Evolutionary conservation across 164 flowering plant species (phyloP), one percentile per base, ranked within the genome.

Genomic region (Platanus orientalis): DNA sequence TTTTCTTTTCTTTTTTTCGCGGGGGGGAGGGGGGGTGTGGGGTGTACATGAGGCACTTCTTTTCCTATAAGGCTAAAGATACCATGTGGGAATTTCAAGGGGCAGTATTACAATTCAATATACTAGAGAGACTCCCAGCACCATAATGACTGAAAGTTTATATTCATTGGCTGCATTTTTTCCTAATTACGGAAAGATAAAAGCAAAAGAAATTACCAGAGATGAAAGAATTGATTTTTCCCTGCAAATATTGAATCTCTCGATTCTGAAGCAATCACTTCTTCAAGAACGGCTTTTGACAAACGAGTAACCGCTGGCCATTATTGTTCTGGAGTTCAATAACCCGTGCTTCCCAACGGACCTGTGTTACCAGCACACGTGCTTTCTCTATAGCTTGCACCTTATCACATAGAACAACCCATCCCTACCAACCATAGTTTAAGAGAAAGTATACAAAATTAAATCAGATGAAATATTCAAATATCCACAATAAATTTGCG

Each of bases 301-400:
- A 90, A 76, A 94, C 94, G 55, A 94, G 97, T 48, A 90, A 76
- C 48, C 92, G 78, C 64, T 83, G 94, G 71, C 89, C 92, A 64
- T 89, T 90, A 61, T 92, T 92, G 58, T 87, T 85, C 64, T 87
- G 88, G 55, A 83, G 86, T 73, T 89, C 92, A 65, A 94, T 85
- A 50, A 90, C 87, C 67, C 97, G 81, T 73, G 96, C 97, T 74
- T 94, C 98, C 97, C 98, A 94, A 0, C 91, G 84, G 19, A 90
- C 63, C 65, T 84, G 96, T 62, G 87, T 68, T 24, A 83, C 91
- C 57, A 83, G 76, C 16, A 62, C 36, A 7, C 97, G 84, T 47
- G 92, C 97, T 79, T 77, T 73, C 77, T 90, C 94, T 62, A 93
- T 84, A 10, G 74, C 80, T 70, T 81, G 85, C 55, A 80, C 59